Percentiles rank a stretch among this genome's conserved stretches.
These are phyloP conservation scores for Aegilops bicornis DNA, from an alignment of 176 grass and related monocot genomes.

Conservation along the genomic window DNA sequence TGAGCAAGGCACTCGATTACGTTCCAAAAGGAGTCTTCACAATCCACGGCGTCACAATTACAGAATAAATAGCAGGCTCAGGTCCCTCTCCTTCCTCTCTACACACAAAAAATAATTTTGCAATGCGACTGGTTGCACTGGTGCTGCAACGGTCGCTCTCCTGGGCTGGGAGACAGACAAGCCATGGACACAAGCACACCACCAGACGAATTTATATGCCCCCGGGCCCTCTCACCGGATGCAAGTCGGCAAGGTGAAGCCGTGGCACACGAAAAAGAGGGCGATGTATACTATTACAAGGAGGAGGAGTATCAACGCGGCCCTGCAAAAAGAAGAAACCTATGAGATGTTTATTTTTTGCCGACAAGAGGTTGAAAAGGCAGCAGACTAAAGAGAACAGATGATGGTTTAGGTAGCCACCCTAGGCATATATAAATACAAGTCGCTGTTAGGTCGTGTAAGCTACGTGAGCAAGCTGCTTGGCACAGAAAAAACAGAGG, in stretches of 20 bases:
- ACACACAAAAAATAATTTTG: slow-evolving; percentile 6
- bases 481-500: not conserved
- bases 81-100: slow-evolving; percentile 2
- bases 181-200: not conserved
- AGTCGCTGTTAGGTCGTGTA: not conserved
- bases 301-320: slow-evolving; percentile 73
- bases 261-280: slow-evolving; percentile 91
- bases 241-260: slow-evolving; percentile 81
- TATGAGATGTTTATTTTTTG: not conserved
- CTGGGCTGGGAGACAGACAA: slow-evolving; percentile 10
- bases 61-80: slow-evolving; percentile 17
- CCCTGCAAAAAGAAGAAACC: slow-evolving; percentile 38
- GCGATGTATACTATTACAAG: slow-evolving; percentile 77
- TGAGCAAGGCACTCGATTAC: slow-evolving; percentile 11
- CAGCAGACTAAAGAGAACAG: slow-evolving; percentile 1
- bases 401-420: not conserved
- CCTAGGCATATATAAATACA: slow-evolving; percentile 11
- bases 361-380: not conserved
- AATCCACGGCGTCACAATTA: slow-evolving; percentile 26
- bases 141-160: slow-evolving; percentile 10
- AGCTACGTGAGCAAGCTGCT: not conserved
- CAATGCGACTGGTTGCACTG: not conserved
- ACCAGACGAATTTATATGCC: not conserved
- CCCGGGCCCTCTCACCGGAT: slow-evolving; percentile 39
- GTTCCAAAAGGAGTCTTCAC: slow-evolving; percentile 15